Base-by-base conservation (phyloP, 2,329 filamentous ascomycete species). In the Aspergillus aculeatus region DNA sequence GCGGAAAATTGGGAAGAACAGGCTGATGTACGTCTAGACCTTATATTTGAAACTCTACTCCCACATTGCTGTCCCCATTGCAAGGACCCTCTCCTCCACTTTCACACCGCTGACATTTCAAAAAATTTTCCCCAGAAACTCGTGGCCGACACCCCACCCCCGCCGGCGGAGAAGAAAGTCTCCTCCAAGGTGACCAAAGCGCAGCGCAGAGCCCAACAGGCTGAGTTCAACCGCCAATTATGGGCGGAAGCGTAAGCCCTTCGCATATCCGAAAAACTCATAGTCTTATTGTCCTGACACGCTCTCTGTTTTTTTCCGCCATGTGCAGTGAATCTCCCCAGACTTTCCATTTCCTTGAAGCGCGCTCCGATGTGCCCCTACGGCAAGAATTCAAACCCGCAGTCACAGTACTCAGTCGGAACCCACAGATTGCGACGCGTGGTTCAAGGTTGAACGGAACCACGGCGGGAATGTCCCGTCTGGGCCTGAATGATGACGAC, bases 1-100 rank as follows among this genome's bases (percentile, higher is more conserved):
- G 92, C 94, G 64, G 88, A 96, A 68, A 91, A 96, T 71, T 98
- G 93, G 92, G 91, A 94, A 73, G 78, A 81, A 5, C 84, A 89
- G 71, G 91, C 90, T 59, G 92, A 96, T 78, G 85, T 87, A 80
- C 59, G 71, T 68, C 47, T 44, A 29, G 26, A 29, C 2, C 26
- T 6, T 10, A 29, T 10, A 7, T 29, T 29, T 9, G 7, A 29
- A 29, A 10, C 7, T 29, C 26, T 29, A 29, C 7, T 7, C 26
- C 26, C 26, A 29, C 9, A 9, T 29, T 29, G 26, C 26, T 29
- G 26, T 29, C 26, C 3, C 26, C 26, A 29, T 29, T 29, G 26
- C 26, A 29, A 9, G 26, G 35, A n/a, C 3, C 1, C n/a, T 31
- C 19, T 24, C 29, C 29, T 19, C 19, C 23, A 24, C 5, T 55